Evolutionary conservation across 495 filamentous ascomycete species (phyloP), one percentile per base, ranked within the genome.

Genomic region (Annulohypoxylon bovei): DNA sequence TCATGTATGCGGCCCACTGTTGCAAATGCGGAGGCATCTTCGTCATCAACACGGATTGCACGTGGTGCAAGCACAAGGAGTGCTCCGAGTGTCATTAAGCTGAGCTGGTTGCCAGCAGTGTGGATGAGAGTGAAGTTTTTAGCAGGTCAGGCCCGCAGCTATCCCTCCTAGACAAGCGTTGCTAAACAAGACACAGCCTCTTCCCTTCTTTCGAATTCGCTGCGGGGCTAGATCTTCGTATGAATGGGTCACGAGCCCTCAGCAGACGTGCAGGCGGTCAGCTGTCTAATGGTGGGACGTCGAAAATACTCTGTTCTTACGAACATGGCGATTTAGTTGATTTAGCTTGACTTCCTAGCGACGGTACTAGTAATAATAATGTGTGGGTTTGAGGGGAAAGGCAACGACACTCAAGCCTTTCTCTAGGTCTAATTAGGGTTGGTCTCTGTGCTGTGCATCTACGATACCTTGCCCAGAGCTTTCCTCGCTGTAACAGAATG

Each of bases 21-120:
- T 83, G 81, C 77, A 74, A 82, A 65, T 84, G 82, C 75, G 80
- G 81, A 16, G 69, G 77, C 59, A 78, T 84, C 58, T 81, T 84
- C 60, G 82, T 84, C 74, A 84, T 84, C 76, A 84, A 81, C 79
- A 79, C 65, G 39, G 60, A 70, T 37, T 84, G 82, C 76, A 68
- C 70, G 11, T 78, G 80, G 75, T 84, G 82, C 75, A 76, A 74
- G 39, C 82, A 84, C 68, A 65, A 68, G 57, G 78, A 83, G 53
- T 84, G 82, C 75, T 50, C 65, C 37, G 76, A 82, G 37, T 84
- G 82, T 67, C 44, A 78, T 64, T 84, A 74, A 80, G 49, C 55
- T 35, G 33, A 4, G 18, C 27, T 30, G 20, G 14, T 25, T 62
- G n/a, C 28, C 16, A 40, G 16, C 7, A 30, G 14, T 9, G 32